Percentiles rank a stretch among this genome's conserved stretches.
Evolutionary conservation across 2,329 filamentous ascomycete species (phyloP).

Genomic region (Fonsecaea nubica): DNA sequence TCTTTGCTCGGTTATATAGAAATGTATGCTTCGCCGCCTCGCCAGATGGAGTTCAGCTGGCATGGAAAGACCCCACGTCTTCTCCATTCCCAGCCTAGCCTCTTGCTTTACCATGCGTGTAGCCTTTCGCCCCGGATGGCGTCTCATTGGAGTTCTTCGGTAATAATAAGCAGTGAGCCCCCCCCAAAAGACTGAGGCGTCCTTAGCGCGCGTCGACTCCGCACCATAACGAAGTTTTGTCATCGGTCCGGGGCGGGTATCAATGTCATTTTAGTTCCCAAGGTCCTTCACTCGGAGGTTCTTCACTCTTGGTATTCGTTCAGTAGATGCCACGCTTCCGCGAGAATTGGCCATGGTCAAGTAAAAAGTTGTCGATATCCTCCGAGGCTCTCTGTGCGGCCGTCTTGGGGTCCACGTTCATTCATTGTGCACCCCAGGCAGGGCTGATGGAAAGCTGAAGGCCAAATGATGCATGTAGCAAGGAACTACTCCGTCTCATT

Average conservation of each 20-base stretch:
- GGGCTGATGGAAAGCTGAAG: not conserved
- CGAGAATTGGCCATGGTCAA: no score
- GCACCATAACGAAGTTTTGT: not conserved
- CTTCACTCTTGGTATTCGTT: no score
- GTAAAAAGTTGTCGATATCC: no score
- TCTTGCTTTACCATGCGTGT: not conserved
- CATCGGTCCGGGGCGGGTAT: not conserved
- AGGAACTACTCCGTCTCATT: not conserved
- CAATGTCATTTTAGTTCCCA: not conserved
- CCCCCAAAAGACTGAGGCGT: not conserved
- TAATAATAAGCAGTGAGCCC: not conserved
- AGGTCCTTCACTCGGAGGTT: no score
- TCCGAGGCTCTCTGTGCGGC: no score
- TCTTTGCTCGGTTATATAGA: conserved; percentile 1
- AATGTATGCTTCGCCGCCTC: not conserved
- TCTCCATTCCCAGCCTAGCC: not conserved
- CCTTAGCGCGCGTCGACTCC: not conserved
- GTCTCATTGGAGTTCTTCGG: conserved; percentile 3
- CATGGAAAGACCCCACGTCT: not conserved
- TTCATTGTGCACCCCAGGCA: no score
- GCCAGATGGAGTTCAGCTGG: not conserved
- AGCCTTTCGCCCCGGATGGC: not conserved
- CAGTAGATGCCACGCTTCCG: no score
- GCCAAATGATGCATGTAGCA: not conserved
- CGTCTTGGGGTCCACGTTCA: no score